Base-by-base conservation (phyloP, 352 stramenopile genomes). In the Lagenidium sp. region DNA sequence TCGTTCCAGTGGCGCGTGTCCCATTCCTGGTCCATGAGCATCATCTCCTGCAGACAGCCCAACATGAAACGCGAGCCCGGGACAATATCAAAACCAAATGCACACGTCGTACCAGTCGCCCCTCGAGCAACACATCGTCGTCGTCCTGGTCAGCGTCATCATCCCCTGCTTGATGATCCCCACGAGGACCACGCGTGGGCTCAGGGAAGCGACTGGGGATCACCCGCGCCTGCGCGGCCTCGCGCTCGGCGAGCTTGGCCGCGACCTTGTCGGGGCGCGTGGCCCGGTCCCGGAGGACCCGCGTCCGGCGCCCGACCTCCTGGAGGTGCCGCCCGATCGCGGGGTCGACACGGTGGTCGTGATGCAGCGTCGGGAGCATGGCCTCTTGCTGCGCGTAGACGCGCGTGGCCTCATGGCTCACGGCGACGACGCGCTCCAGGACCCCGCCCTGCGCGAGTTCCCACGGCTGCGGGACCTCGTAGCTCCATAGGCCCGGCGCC, bases 21-120 rank as follows among this genome's bases (percentile, higher is more conserved):
- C 75, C 79, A 91, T 68, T 91, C 75, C 41, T 88, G 68, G 19
- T 84, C 76, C 66, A 88, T 70, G 4, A 85, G 54, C 67, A 91
- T 85, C 7, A 50, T 75, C 32, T 77, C 63, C 79, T 91, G 44
- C 24, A 48, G 19, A 7, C 26, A 26, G 18, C 10, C 36, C 7
- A 4, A 44, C 15, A 15, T 32, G 28, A 8, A 32, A 15, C 28
- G 28, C 15, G 15, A 32, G 28, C 15, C 8, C 8, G 42, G 16
- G 13, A 25, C 22, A n/a, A 29, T 13, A 39, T 21, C 29, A 25
- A 0, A 18, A 41, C 15, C 8, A 13, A 30, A n/a, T 19, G 16
- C 10, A 28, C 16, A 40, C 7, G 16, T 73, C 72, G 28, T 55
- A 88, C 79, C 26, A 91, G 68, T 30, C 61, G 64, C 4, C 60